Percentiles rank a stretch among this genome's conserved stretches.
Evolutionary conservation across 1,284 basidiomycete genomes (phyloP).

Genomic region (Puccinia hordei): DNA sequence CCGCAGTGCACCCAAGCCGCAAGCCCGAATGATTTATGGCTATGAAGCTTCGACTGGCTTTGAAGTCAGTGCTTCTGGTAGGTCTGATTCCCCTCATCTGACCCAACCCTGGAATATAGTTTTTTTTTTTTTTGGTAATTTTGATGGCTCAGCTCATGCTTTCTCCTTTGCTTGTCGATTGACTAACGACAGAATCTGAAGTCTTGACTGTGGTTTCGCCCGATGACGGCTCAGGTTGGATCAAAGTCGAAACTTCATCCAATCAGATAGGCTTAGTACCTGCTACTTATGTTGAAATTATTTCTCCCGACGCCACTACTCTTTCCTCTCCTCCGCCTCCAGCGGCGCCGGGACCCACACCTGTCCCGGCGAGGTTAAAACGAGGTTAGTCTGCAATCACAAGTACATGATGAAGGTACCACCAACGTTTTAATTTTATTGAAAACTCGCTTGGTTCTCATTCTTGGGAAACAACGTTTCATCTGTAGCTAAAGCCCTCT

Average conservation of each 20-base stretch:
- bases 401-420: not conserved
- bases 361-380: conserved; percentile 55
- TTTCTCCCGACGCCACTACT: conserved; percentile 47
- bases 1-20: conserved; percentile 59
- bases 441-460: not conserved
- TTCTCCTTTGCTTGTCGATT: conserved; percentile 52
- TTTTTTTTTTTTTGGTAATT: not conserved
- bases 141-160: not conserved
- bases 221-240: conserved; percentile 81
- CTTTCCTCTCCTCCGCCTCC: not conserved
- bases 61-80: conserved; percentile 70
- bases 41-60: conserved; percentile 73
- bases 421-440: not conserved
- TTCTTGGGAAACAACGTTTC: not conserved
- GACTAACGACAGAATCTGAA: conserved; percentile 64
- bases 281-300: conserved; percentile 69
- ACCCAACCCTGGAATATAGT: not conserved
- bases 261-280: conserved; percentile 74
- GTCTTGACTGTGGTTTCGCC: conserved; percentile 69
- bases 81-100: conserved; percentile 54
- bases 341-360: not conserved
- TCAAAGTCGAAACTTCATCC: conserved; percentile 68
- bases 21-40: conserved; percentile 69
- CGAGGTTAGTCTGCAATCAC: conserved; percentile 62
- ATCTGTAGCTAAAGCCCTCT: conserved; percentile 69